A percentile compares a stretch with the other conserved stretches of the same genome.
phyloP scores from a whole-genome alignment of 2,329 filamentous ascomycete genomes.

The Alternaria dauci region DNA sequence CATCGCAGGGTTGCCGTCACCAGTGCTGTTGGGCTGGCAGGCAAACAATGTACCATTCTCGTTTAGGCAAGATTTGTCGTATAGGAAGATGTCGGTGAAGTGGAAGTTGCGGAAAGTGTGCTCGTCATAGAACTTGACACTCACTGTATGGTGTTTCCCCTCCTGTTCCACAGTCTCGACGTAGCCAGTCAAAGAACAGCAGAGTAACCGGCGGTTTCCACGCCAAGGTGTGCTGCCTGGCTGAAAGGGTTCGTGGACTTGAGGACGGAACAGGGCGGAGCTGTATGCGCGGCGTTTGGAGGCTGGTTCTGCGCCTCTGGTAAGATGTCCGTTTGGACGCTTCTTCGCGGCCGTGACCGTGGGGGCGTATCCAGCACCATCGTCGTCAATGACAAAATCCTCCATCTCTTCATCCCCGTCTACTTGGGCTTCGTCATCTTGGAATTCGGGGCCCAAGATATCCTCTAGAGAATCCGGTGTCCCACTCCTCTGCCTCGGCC shows the following conservation, averaged over 20 bases:
- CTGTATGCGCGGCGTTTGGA: conserved; percentile 62
- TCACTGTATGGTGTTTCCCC: conserved; percentile 84
- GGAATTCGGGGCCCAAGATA: conserved; percentile 71
- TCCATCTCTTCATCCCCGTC: conserved; percentile 62
- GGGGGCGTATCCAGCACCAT: conserved; percentile 86
- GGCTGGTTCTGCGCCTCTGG: conserved; percentile 55
- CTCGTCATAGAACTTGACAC: conserved; percentile 96
- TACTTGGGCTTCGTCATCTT: conserved; percentile 56
- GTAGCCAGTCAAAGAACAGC: conserved; percentile 90
- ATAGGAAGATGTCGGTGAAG: conserved; percentile 94
- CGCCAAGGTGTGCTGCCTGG: conserved; percentile 95
- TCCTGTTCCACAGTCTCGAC: conserved; percentile 98
- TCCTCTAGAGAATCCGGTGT: conserved; percentile 82
- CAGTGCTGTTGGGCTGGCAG: conserved; percentile 66
- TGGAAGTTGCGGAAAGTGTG: conserved; percentile 93
- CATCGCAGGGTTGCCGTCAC: conserved; percentile 69
- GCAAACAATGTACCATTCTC: conserved; percentile 87
- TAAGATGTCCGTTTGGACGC: conserved; percentile 60
- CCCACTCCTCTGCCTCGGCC: conserved; percentile 62
- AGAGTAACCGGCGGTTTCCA: conserved; percentile 91
- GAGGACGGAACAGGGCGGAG: conserved; percentile 63
- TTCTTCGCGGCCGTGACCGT: conserved; percentile 69
- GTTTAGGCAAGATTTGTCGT: conserved; percentile 92
- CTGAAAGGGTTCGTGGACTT: conserved; percentile 86
- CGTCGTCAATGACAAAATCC: conserved; percentile 93